A percentile compares a stretch with the other conserved stretches of the same genome.
Evolutionary conservation across 169 alveolate genomes (phyloP).

Genomic region (Cryptosporidium baileyi): DNA sequence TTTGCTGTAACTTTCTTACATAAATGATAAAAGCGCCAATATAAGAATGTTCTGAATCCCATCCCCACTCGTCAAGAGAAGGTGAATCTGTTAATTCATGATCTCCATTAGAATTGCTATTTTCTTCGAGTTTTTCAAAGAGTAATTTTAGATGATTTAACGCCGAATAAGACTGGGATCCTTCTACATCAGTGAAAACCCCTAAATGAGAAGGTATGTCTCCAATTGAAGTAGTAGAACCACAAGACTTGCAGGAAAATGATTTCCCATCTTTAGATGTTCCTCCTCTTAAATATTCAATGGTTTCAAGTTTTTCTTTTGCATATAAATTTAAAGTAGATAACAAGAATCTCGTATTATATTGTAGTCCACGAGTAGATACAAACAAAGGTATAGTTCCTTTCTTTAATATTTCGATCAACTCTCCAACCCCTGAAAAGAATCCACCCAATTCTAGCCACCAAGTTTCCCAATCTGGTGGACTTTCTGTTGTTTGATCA

Average conservation of each 20-base stretch:
- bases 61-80: constrained; percentile 44
- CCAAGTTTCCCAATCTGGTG: constrained; percentile 53
- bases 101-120: background rate
- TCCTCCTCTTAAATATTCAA: constrained; percentile 41
- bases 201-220: constrained; percentile 44
- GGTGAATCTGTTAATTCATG: constrained; percentile 27
- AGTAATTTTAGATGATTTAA: constrained; percentile 31
- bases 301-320: constrained; percentile 53
- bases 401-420: constrained; percentile 23
- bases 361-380: constrained; percentile 37
- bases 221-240: constrained; percentile 1
- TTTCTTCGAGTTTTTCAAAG: constrained; percentile 39
- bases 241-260: background rate
- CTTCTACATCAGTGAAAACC: constrained; percentile 42
- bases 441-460: constrained; percentile 44
- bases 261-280: constrained; percentile 32
- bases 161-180: constrained; percentile 49
- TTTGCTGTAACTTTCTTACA: constrained; percentile 49
- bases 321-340: constrained; percentile 24
- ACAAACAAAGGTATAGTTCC: constrained; percentile 57
- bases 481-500: background rate
- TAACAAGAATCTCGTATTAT: constrained; percentile 36
- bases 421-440: constrained; percentile 30
- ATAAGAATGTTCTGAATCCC: constrained; percentile 62
- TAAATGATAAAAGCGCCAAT: constrained; percentile 51